A percentile compares a stretch with the other conserved stretches of the same genome.
phyloP scores from a whole-genome alignment of 345 rosid species.

The Sisymbrium irio region DNA sequence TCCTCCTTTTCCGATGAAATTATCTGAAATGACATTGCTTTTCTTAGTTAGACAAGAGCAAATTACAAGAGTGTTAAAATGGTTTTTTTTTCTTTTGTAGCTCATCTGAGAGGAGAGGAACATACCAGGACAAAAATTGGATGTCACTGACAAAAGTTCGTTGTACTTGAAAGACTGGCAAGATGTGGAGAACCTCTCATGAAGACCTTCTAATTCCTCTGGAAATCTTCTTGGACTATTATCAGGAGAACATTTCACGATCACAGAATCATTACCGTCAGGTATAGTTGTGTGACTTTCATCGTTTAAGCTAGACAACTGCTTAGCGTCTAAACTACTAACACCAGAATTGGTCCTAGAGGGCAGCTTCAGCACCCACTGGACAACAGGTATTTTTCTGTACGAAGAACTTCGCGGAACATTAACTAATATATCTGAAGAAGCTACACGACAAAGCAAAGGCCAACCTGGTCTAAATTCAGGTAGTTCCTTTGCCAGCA shows the following conservation, averaged over 20 bases:
- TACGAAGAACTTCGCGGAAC: slow-evolving; percentile 36
- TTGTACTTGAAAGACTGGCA: slow-evolving; percentile 73
- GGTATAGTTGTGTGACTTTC: slow-evolving; percentile 42
- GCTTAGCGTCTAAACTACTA: slow-evolving; percentile 44
- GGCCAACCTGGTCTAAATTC: slow-evolving; percentile 89
- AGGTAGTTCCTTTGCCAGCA: slow-evolving; percentile 50
- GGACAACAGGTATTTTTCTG: slow-evolving; percentile 63
- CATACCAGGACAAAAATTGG: slow-evolving; percentile 62
- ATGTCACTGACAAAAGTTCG: slow-evolving; percentile 69
- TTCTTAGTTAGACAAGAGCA: slow-evolving; percentile 9
- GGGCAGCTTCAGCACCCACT: slow-evolving; percentile 65
- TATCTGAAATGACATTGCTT: slow-evolving; percentile 43
- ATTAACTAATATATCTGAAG: slow-evolving; percentile 32
- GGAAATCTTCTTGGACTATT: slow-evolving; percentile 38
- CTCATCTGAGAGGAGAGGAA: slow-evolving; percentile 18
- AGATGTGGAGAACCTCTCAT: slow-evolving; percentile 61
- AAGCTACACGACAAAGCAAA: slow-evolving; percentile 48
- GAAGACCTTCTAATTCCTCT: slow-evolving; percentile 53
- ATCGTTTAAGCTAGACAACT: slow-evolving; percentile 37
- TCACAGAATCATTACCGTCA: slow-evolving; percentile 34
- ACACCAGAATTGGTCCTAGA: slow-evolving; percentile 43
- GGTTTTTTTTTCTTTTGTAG: neutral
- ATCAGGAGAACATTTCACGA: slow-evolving; percentile 33
- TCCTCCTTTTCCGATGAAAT: slow-evolving; percentile 90
- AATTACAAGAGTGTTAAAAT: neutral